Evolutionary conservation across 2,329 filamentous ascomycete species (phyloP).

Genomic region (Dactylellina parvicollis): DNA sequence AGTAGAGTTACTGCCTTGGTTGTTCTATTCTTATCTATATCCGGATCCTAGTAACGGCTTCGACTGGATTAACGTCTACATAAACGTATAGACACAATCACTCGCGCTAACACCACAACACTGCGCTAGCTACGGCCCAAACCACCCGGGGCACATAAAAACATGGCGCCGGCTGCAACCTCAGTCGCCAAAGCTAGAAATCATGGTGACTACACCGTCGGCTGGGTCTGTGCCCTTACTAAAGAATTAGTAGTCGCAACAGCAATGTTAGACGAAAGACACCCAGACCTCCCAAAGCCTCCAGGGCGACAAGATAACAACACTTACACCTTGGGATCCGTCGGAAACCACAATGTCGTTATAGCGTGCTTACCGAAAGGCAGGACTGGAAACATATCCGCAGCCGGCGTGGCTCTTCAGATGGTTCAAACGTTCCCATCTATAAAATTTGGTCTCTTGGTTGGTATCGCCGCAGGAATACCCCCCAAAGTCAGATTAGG

Average conservation of each 20-base stretch:
- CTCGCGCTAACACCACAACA: too few species aligned
- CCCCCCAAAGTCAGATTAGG: slow-evolving; percentile 6
- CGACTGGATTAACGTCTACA: too few species aligned
- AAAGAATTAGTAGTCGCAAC: neutral
- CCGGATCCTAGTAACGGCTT: too few species aligned
- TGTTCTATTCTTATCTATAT: too few species aligned
- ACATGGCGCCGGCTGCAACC: neutral
- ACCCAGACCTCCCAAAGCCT: neutral
- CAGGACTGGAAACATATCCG: neutral
- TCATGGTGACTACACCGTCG: slow-evolving; percentile 12
- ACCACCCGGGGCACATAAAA: neutral
- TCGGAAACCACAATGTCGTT: slow-evolving; percentile 6
- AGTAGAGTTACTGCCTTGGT: too few species aligned
- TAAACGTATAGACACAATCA: too few species aligned
- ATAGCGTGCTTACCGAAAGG: slow-evolving; percentile 13
- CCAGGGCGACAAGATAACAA: neutral
- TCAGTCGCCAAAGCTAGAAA: neutral
- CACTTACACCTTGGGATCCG: slow-evolving; percentile 4
- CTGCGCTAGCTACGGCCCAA: neutral
- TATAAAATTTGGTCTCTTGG: slow-evolving; percentile 10
- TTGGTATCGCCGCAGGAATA: slow-evolving; percentile 19
- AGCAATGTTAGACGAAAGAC: slow-evolving; percentile 4
- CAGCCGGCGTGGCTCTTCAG: neutral
- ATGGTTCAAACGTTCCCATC: slow-evolving; percentile 10
- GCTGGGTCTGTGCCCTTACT: slow-evolving; percentile 5